Conservation (phyloP, 1,284 basidiomycete species). For the Moniliophthora roreri region DNA sequence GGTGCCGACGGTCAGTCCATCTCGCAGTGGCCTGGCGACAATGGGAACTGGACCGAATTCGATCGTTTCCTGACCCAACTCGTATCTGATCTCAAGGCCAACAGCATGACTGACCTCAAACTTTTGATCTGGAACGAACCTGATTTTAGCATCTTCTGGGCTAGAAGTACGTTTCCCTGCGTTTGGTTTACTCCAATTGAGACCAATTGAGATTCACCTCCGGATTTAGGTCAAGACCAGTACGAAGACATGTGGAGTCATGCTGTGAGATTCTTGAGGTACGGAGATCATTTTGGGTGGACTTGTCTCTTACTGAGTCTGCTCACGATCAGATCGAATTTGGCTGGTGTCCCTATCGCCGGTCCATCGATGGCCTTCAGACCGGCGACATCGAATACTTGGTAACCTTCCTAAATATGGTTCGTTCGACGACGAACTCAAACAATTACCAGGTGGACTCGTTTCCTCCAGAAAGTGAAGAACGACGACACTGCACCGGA, state of each 20-base stretch:
- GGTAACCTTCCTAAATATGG: neutral
- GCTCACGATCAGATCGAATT: conserved; percentile 9
- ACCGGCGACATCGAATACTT: conserved; percentile 16
- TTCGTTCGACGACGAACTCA: neutral
- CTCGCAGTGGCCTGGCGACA: conserved; percentile 17
- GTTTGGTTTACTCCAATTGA: neutral
- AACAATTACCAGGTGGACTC: conserved; percentile 18
- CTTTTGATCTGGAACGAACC: conserved; percentile 23
- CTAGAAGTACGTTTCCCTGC: conserved; percentile 13
- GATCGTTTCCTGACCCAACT: conserved; percentile 19
- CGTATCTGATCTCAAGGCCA: conserved; percentile 20
- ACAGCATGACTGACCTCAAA: conserved; percentile 21
- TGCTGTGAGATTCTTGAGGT: conserved; percentile 17
- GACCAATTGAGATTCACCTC: too few relatives aligned
- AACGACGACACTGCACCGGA: conserved; percentile 18
- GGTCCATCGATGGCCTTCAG: conserved; percentile 16
- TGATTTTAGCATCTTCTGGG: conserved; percentile 19
- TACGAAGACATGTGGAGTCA: conserved; percentile 19
- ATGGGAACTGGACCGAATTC: conserved; percentile 17
- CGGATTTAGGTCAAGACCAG: conserved; percentile 13
- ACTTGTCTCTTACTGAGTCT: neutral
- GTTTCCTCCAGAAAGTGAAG: conserved; percentile 17
- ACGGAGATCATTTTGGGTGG: neutral
- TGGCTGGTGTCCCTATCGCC: conserved; percentile 17
- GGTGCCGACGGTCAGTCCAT: conserved; percentile 20